These are phyloP conservation scores for Boeremia lycopersici DNA, from an alignment of 2,329 filamentous ascomycete species.

Conservation along the genomic window DNA sequence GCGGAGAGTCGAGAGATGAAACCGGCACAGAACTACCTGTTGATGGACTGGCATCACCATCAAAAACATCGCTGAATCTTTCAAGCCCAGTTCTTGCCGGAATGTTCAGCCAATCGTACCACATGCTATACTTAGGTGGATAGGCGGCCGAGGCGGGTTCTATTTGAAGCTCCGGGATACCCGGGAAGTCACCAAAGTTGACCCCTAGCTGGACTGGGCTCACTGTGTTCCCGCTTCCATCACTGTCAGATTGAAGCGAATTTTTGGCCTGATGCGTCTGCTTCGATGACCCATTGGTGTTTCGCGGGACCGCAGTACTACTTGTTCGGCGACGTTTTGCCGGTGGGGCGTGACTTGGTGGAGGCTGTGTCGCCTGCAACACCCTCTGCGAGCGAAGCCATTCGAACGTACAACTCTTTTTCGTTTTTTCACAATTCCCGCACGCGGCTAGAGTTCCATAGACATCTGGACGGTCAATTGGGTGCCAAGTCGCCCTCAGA, in stretches of 20 bases:
- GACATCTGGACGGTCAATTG: slow-evolving; percentile 38
- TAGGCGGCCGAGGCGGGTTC: slow-evolving; percentile 9
- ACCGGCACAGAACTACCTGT: slow-evolving; percentile 33
- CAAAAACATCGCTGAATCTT: slow-evolving; percentile 14
- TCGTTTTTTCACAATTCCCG: slow-evolving; percentile 53
- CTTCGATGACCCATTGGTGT: not conserved
- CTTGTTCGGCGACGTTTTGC: slow-evolving; percentile 41
- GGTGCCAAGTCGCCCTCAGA: not conserved
- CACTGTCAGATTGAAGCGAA: slow-evolving; percentile 11
- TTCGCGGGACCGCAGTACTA: slow-evolving; percentile 6
- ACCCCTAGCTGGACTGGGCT: slow-evolving; percentile 28
- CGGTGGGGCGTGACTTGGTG: slow-evolving; percentile 24
- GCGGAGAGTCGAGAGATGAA: slow-evolving; percentile 34
- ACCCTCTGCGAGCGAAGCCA: slow-evolving; percentile 49
- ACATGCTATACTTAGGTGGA: slow-evolving; percentile 1
- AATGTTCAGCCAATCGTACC: slow-evolving; percentile 4
- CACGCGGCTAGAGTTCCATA: slow-evolving; percentile 46
- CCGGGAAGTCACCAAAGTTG: slow-evolving; percentile 39
- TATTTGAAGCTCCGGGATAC: slow-evolving; percentile 21
- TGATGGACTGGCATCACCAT: slow-evolving; percentile 18
- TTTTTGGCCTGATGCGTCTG: not conserved
- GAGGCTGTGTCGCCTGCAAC: slow-evolving; percentile 34
- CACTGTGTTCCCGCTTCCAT: slow-evolving; percentile 6
- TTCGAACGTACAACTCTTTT: slow-evolving; percentile 53
- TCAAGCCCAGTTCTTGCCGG: not conserved